These are phyloP conservation scores for Carallia brachiata DNA, from an alignment of 345 rosid genomes.

Conservation along the genomic window DNA sequence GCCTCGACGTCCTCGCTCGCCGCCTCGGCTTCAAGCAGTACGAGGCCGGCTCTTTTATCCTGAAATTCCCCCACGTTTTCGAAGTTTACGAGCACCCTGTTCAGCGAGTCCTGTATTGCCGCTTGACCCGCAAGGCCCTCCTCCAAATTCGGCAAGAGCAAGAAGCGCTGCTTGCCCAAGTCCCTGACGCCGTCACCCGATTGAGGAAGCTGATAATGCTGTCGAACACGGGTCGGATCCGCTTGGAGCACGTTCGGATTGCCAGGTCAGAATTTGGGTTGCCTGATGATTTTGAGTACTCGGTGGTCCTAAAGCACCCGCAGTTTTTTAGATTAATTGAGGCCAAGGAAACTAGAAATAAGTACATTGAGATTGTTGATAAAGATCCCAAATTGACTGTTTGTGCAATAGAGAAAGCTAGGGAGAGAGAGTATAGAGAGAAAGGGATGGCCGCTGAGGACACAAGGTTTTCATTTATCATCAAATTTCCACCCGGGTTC, in stretches of 20 bases:
- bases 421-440: constrained; percentile 85
- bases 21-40: constrained; percentile 66
- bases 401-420: constrained; percentile 72
- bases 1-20: constrained; percentile 67
- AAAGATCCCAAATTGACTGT: constrained; percentile 50
- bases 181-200: constrained; percentile 64
- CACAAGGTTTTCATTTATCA: constrained; percentile 70
- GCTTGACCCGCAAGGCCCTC: constrained; percentile 62
- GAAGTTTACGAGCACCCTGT: constrained; percentile 93
- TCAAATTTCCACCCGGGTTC: constrained; percentile 91
- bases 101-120: constrained; percentile 70
- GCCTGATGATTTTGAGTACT: constrained; percentile 89
- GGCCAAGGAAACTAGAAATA: constrained; percentile 69
- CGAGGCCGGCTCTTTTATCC: constrained; percentile 72
- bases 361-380: constrained; percentile 76
- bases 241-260: constrained; percentile 79
- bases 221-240: constrained; percentile 68
- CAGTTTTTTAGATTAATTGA: constrained; percentile 62
- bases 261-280: constrained; percentile 79
- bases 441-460: constrained; percentile 84
- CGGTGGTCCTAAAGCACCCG: constrained; percentile 67
- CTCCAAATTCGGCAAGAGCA: constrained; percentile 67
- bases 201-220: constrained; percentile 76
- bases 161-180: constrained; percentile 54
- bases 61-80: constrained; percentile 83